Percentiles rank a stretch among this genome's conserved stretches.
phyloP scores from a whole-genome alignment of 2,329 filamentous ascomycete genomes.

The Tolypocladium paradoxum region DNA sequence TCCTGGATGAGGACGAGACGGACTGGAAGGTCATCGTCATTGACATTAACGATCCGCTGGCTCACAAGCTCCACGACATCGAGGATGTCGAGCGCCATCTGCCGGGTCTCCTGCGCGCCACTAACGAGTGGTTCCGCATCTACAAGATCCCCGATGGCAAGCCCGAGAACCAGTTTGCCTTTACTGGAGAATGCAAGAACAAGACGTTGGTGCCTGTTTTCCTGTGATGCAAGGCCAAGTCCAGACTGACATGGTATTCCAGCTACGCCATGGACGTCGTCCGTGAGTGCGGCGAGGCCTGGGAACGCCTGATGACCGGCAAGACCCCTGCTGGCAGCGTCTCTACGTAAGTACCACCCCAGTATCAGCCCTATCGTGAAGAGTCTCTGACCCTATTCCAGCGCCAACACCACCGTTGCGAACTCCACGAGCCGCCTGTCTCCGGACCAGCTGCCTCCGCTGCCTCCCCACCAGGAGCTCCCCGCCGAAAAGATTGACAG shows the following conservation, averaged over 20 bases:
- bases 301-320: constrained; percentile 91
- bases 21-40: constrained; percentile 99
- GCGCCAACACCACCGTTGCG: constrained; percentile 68
- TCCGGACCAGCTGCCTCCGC: constrained; percentile 58
- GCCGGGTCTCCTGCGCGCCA: constrained; percentile 89
- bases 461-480: constrained; percentile 72
- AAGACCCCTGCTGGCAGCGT: constrained; percentile 71
- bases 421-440: constrained; percentile 65
- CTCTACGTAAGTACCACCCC: constrained; percentile 58
- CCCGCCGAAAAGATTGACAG: constrained; percentile 81
- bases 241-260: constrained; percentile 4
- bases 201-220: constrained; percentile 54
- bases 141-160: constrained; percentile 99
- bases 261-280: constrained; percentile 93
- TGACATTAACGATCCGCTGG: constrained; percentile 93
- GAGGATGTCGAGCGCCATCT: constrained; percentile 99
- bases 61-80: constrained; percentile 92
- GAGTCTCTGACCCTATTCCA: constrained; percentile 28
- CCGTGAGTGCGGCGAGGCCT: constrained; percentile 91
- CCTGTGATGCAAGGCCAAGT: not conserved
- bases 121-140: constrained; percentile 99
- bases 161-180: constrained; percentile 99
- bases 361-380: not conserved
- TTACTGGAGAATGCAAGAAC: constrained; percentile 99
- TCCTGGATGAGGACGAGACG: constrained; percentile 98